These are phyloP conservation scores for Begonia fuchsioides DNA, from an alignment of 306 rosid species.

Conservation along the genomic window DNA sequence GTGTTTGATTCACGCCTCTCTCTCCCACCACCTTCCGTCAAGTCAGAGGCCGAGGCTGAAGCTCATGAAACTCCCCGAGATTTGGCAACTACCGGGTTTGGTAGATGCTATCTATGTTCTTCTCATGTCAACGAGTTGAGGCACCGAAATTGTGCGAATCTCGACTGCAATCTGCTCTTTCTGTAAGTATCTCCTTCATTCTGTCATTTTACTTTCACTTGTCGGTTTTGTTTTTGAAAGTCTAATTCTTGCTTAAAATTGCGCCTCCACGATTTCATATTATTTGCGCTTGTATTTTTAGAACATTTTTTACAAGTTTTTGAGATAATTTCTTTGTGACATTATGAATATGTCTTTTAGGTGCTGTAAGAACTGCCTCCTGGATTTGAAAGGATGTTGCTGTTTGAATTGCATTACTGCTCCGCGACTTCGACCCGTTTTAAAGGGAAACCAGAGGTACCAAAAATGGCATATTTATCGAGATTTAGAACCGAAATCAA, in stretches of 20 bases:
- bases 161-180: constrained; percentile 81
- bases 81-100: constrained; percentile 36
- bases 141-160: constrained; percentile 89
- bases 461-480: constrained; percentile 72
- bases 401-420: constrained; percentile 59
- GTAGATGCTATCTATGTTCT: constrained; percentile 56
- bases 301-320: background rate
- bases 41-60: constrained; percentile 25
- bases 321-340: background rate
- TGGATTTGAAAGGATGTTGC: constrained; percentile 61
- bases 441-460: constrained; percentile 51
- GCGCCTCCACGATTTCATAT: background rate
- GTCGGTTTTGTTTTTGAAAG: background rate
- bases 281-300: background rate
- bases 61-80: constrained; percentile 12
- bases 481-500: constrained; percentile 28
- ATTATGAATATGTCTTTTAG: constrained; percentile 20
- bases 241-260: background rate
- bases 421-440: constrained; percentile 68
- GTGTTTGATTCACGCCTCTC: constrained; percentile 92
- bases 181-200: constrained; percentile 39
- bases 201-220: constrained; percentile 6
- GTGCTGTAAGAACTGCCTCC: constrained; percentile 56
- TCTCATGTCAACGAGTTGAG: constrained; percentile 50
- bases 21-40: constrained; percentile 53